Evolutionary conservation across 2,329 filamentous ascomycete genomes (phyloP).

Genomic region (Colletotrichum euphorbiae): DNA sequence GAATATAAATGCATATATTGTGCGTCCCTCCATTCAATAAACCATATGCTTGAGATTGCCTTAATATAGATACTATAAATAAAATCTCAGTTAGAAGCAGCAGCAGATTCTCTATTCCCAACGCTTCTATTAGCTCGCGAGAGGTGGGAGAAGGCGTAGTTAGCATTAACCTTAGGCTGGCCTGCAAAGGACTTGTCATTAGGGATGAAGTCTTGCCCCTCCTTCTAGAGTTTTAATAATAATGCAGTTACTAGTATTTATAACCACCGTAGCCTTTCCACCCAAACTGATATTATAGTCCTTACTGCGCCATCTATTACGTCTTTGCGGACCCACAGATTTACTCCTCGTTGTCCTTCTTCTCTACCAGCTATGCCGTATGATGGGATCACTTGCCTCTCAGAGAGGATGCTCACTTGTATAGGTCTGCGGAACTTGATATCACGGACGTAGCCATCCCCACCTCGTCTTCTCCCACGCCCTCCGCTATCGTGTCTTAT

Average conservation of each 20-base stretch:
- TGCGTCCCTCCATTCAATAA: no score
- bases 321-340: conserved; percentile 1
- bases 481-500: conserved; percentile 43
- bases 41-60: no score
- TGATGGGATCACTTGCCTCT: background rate
- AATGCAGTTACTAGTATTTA: background rate
- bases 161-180: background rate
- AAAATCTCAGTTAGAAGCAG: background rate
- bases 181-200: background rate
- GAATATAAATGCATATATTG: no score
- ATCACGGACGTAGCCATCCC: background rate
- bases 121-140: conserved; percentile 1
- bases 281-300: background rate
- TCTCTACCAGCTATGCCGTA: conserved; percentile 10
- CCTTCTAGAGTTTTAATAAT: conserved; percentile 1
- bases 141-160: background rate
- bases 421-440: background rate
- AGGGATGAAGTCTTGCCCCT: background rate
- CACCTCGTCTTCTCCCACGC: background rate
- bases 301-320: background rate
- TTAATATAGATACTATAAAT: no score
- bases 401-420: background rate
- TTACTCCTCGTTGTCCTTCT: background rate
- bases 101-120: background rate
- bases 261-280: background rate